Evolutionary conservation across 371 early-diverging fungal genomes (phyloP), one percentile per base, ranked within the genome.

Genomic region (Lichtheimia hyalospora): DNA sequence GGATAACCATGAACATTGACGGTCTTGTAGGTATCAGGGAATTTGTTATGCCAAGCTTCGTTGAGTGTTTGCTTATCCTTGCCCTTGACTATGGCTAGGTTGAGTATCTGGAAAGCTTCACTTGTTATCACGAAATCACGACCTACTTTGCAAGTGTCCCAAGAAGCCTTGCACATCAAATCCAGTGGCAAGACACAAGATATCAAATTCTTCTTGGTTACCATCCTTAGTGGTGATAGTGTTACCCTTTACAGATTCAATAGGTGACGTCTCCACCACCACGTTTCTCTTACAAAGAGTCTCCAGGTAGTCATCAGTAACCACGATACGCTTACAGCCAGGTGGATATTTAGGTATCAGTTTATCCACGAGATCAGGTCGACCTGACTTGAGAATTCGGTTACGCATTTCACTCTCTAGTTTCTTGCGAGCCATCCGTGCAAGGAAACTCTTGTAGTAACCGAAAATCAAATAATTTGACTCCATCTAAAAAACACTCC

Each of bases 1-100:
- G 82, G 82, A 48, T 73, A 82, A 12, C 63, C 69, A 51, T 67
- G 53, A 12, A 71, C 49, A 5, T 59, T 55, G 2, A 64, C 60
- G 1, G 70, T 62, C 42, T 66, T 64, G 61, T 73, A 83, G 3
- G 72, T 68, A 23, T 67, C 62, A 8, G 64, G 65, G 49, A 59
- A 63, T 16, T 56, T 55, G 8, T 42, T 44, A 6, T 5, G 0
- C 73, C 68, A 73, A 28, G 56, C 24, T n/a, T 64, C 62, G 14
- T 61, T 61, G 27, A 73, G 42, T 3, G 52, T 40, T 23, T 46
- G 15, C 43, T 48, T 53, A 23, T 67, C 50, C 20, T 60, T 63
- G 18, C 73, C 73, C 53, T 48, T 15, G 34, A 73, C 67, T 66
- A 21, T 3, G 52, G 28, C 41, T 8, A 34, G 23, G 51, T 13